Base-by-base conservation (phyloP, 768 basidiomycete species). In the Mycena vitilis region DNA sequence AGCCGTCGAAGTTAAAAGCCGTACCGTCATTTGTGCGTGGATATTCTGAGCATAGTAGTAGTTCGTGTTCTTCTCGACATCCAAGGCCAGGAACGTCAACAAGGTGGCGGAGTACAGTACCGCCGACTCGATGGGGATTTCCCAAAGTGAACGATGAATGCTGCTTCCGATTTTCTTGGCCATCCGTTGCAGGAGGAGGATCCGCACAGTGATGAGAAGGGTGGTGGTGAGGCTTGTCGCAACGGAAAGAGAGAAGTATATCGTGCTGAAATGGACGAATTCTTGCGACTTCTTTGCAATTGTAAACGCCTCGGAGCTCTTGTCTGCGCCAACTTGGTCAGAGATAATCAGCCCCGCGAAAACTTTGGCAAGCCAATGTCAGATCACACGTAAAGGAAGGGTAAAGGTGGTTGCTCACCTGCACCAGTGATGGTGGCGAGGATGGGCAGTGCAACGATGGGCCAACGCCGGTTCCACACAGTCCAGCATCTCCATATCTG, bases 401-500 rank as follows among this genome's bases (percentile, higher is more conserved):
- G 30, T 2, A 30, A 30, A 5, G 3, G 3, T 30, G 2, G 30
- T 16, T 4, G 47, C 66, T 34, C 47, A 51, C 66, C 42, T 22
- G 60, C 51, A 15, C 59, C 59, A 23, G 37, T 48, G 53, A 61
- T 22, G 20, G 59, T 61, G 1, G 66, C 66, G 13, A 62, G 52
- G 16, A 62, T 51, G 5, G 66, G 66, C 25, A 67, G 30, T 10
- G 42, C 44, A 23, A 67, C 45, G 10, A 67, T 40, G 2, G 9
- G 34, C 66, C 66, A 67, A 37, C 60, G 25, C 10, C 59, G 66
- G 37, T 62, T 62, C 66, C 66, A 67, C 4, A 67, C 48, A 15
- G 18, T 23, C 66, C 53, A 67, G 45, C 60, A 67, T 16, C 66
- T 18, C 66, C 66, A 67, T n/a, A 66, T 60, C 65, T 66, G 30